Evolutionary conservation across 805 yeast species (phyloP).

Genomic region (Lachancea sp.): DNA sequence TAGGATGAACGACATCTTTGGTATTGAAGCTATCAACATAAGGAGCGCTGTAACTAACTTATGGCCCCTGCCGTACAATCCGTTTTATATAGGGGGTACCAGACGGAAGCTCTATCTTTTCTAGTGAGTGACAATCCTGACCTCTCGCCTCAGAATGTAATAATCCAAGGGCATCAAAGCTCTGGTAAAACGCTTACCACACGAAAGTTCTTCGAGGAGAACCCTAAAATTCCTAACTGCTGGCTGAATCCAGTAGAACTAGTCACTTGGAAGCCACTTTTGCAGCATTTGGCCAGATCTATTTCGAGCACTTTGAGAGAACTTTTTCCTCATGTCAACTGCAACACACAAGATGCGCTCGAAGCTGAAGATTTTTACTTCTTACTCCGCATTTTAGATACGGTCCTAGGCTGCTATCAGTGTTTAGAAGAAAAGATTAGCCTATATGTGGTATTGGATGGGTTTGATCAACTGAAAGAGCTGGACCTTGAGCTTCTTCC

Average conservation of each 20-base stretch:
- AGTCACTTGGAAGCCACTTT: constrained; percentile 30
- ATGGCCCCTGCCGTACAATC: constrained; percentile 3
- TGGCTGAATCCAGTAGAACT: constrained; percentile 27
- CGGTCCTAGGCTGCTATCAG: constrained; percentile 13
- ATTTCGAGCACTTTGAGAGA: constrained; percentile 18
- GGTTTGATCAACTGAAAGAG: constrained; percentile 30
- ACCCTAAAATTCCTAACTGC: constrained; percentile 14
- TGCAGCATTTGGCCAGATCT: constrained; percentile 26
- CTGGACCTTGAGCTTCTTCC: constrained; percentile 26
- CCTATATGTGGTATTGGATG: constrained; percentile 27
- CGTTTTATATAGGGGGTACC: constrained; percentile 22
- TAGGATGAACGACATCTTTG: not conserved
- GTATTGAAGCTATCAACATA: not conserved
- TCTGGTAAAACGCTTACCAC: constrained; percentile 29
- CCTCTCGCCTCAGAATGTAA: constrained; percentile 21
- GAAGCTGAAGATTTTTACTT: constrained; percentile 29
- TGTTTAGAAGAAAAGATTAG: constrained; percentile 8
- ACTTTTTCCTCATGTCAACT: constrained; percentile 12
- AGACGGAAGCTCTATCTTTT: constrained; percentile 17
- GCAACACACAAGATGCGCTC: constrained; percentile 21
- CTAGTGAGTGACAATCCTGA: constrained; percentile 20
- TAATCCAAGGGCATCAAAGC: constrained; percentile 27
- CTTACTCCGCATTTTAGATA: constrained; percentile 20
- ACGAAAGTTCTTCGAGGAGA: constrained; percentile 15
- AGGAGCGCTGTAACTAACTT: not conserved